A percentile compares a stretch with the other conserved stretches of the same genome.
Evolutionary conservation across 164 flowering plant genomes (phyloP).

Genomic region (Umbilicus rupestris): DNA sequence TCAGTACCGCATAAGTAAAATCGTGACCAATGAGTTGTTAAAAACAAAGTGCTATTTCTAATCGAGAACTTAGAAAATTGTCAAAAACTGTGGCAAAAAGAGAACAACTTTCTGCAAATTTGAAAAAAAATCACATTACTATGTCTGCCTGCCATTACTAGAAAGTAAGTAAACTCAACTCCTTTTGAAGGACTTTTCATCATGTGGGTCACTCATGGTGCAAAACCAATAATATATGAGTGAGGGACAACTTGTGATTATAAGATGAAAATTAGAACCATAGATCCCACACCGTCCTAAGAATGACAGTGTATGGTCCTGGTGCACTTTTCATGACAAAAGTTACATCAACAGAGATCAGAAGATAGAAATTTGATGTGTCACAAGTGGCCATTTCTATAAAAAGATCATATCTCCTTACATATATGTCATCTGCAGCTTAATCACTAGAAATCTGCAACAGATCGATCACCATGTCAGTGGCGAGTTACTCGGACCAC

Average conservation of each 20-base stretch:
- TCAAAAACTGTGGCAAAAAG: no score
- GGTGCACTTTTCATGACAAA: no score
- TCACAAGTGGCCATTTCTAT: not conserved
- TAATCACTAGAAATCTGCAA: no score
- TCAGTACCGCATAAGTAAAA: no score
- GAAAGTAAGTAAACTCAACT: not conserved
- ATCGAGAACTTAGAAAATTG: no score
- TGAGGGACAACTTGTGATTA: no score
- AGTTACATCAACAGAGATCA: not conserved
- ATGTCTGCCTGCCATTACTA: not conserved
- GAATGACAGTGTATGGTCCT: no score
- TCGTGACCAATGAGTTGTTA: no score
- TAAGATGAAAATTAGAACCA: not conserved
- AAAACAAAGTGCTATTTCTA: no score
- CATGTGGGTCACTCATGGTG: not conserved
- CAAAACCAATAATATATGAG: no score
- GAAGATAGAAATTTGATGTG: not conserved
- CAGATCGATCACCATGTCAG: conserved; percentile 28
- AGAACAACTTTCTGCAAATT: no score
- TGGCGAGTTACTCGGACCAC: conserved; percentile 18
- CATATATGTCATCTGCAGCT: not conserved
- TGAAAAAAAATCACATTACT: no score
- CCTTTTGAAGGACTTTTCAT: not conserved
- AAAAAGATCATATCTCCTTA: not conserved
- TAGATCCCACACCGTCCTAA: not conserved